Percentiles rank a stretch among this genome's conserved stretches.
Evolutionary conservation across 2,329 filamentous ascomycete genomes (phyloP).

Genomic region (Fusarium mangiferae): DNA sequence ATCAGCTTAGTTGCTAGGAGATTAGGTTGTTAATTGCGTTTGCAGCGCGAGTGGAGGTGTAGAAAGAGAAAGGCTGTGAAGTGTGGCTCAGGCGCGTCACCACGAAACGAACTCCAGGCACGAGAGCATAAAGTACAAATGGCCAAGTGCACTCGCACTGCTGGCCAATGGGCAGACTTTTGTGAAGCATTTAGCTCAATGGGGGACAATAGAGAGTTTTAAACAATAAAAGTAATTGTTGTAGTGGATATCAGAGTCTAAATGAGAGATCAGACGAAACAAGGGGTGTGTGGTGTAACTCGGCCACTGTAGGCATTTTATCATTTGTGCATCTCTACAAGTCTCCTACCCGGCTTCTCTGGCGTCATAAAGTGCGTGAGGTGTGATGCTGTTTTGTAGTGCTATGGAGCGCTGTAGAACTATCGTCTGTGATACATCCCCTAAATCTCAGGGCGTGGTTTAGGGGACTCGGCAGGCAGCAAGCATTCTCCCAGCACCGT

Average conservation of each 20-base stretch:
- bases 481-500: neutral
- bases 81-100: neutral
- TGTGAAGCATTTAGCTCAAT: neutral
- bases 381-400: neutral
- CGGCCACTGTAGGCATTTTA: neutral
- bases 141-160: neutral
- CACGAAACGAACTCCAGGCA: neutral
- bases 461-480: neutral
- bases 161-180: neutral
- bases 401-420: neutral
- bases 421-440: neutral
- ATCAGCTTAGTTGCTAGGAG: too few relatives aligned
- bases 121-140: neutral
- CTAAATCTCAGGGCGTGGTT: conserved; percentile 1
- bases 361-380: neutral
- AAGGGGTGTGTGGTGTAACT: neutral
- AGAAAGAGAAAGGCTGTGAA: neutral
- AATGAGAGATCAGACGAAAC: neutral
- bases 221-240: neutral
- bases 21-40: neutral
- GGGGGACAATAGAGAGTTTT: neutral
- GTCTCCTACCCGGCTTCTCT: too few relatives aligned
- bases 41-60: neutral
- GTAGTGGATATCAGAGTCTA: neutral
- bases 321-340: too few relatives aligned